Conservation (phyloP, 1,284 basidiomycete species). For the Sutorius eximius region DNA sequence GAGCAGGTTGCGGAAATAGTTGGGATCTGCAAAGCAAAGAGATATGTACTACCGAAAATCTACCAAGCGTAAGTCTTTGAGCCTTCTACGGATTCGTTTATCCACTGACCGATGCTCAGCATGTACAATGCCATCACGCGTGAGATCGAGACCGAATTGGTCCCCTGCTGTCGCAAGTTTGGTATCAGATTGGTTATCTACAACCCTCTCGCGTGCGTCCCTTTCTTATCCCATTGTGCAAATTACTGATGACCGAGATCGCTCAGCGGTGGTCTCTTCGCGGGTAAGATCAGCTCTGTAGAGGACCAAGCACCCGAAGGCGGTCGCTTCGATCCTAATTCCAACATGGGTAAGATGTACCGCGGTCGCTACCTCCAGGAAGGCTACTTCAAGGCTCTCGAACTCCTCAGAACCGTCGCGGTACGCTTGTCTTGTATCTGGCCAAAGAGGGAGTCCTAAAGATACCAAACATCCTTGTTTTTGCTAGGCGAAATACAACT, state of each 20-base stretch:
- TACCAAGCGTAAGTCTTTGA: constrained; percentile 44
- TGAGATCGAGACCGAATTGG: constrained; percentile 53
- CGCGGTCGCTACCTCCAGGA: constrained; percentile 46
- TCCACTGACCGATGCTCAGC: constrained; percentile 17
- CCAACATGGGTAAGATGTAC: constrained; percentile 41
- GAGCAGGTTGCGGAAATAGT: constrained; percentile 54
- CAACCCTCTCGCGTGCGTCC: constrained; percentile 36
- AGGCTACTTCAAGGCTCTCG: constrained; percentile 48
- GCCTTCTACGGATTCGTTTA: neutral
- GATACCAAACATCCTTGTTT: neutral
- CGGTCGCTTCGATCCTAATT: constrained; percentile 38
- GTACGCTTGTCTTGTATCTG: constrained; percentile 22
- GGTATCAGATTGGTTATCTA: constrained; percentile 52
- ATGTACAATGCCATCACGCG: constrained; percentile 58
- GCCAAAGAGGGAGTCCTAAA: neutral
- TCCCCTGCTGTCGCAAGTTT: constrained; percentile 57
- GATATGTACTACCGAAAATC: constrained; percentile 52
- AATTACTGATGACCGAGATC: neutral
- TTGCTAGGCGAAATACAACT: constrained; percentile 37
- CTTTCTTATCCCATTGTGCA: neutral
- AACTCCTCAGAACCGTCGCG: constrained; percentile 40
- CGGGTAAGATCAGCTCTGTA: constrained; percentile 43
- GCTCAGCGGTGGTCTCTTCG: constrained; percentile 16
- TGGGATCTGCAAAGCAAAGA: constrained; percentile 50
- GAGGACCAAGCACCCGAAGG: constrained; percentile 32